phyloP scores from a whole-genome alignment of 352 stramenopile species.

The Phytophthora europaea region DNA sequence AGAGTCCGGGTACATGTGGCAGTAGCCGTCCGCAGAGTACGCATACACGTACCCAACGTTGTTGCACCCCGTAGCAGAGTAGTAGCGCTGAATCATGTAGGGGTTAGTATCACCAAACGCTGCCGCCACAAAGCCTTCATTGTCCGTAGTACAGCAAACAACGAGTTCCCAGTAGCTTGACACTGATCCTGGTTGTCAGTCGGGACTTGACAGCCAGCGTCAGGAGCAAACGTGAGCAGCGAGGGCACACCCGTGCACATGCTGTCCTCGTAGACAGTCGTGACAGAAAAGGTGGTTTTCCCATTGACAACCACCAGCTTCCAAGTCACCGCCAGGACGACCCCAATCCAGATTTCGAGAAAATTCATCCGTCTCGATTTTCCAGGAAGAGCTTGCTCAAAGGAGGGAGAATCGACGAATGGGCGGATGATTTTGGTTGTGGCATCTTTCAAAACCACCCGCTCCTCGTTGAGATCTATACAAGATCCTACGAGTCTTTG shows the following conservation, averaged over 20 bases:
- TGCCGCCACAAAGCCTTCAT: not conserved
- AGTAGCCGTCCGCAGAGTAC: conserved; percentile 1
- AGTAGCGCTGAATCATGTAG: conserved; percentile 1
- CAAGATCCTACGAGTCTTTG: not conserved
- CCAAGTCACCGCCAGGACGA: not conserved
- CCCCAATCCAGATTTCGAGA: not conserved
- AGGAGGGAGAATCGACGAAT: not conserved
- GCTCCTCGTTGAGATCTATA: not conserved
- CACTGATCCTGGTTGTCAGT: not conserved
- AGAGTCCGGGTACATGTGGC: not conserved
- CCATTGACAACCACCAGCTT: not conserved
- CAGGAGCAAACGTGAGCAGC: not conserved
- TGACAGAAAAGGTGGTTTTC: not conserved
- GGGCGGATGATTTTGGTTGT: not conserved
- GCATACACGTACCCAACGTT: not conserved
- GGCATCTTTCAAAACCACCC: not conserved
- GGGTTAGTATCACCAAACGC: conserved; percentile 4
- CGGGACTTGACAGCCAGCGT: not conserved
- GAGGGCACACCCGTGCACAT: conserved; percentile 1
- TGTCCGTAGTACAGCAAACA: conserved; percentile 1
- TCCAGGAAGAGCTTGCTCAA: not conserved
- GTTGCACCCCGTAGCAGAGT: not conserved
- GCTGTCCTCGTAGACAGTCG: conserved; percentile 2
- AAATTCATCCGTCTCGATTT: not conserved
- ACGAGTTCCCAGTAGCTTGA: not conserved